A percentile compares a stretch with the other conserved stretches of the same genome.
Conservation (phyloP, 1,284 basidiomycete genomes). For the Xerocomus minutiporus region DNA sequence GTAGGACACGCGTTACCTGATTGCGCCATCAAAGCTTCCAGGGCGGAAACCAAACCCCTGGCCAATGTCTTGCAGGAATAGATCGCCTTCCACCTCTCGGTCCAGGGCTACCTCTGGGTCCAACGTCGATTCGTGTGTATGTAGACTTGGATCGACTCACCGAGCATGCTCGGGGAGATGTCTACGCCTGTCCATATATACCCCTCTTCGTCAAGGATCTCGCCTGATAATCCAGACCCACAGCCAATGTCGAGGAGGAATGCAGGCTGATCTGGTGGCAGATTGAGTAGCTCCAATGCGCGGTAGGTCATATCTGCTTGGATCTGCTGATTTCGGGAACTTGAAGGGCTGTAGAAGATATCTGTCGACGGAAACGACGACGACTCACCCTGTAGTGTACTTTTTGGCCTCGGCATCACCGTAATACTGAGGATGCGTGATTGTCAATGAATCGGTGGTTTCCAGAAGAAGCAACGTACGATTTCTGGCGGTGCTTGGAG, state of each 20-base stretch:
- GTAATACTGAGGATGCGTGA: slow-evolving; percentile 70
- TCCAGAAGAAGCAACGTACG: slow-evolving; percentile 41
- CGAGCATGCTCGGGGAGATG: slow-evolving; percentile 95
- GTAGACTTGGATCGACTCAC: slow-evolving; percentile 41
- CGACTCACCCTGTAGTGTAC: slow-evolving; percentile 87
- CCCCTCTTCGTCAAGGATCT: slow-evolving; percentile 93
- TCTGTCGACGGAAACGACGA: neutral
- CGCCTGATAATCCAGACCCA: slow-evolving; percentile 96
- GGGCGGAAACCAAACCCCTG: slow-evolving; percentile 94
- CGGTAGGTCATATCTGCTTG: slow-evolving; percentile 98
- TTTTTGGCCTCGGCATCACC: slow-evolving; percentile 93
- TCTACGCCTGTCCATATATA: slow-evolving; percentile 95
- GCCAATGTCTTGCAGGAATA: slow-evolving; percentile 90
- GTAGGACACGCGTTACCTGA: slow-evolving; percentile 59
- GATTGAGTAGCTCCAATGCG: slow-evolving; percentile 85
- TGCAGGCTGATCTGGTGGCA: slow-evolving; percentile 73
- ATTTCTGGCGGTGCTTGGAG: slow-evolving; percentile 95
- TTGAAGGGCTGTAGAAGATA: slow-evolving; percentile 31
- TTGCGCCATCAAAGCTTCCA: slow-evolving; percentile 96
- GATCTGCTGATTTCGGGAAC: slow-evolving; percentile 93
- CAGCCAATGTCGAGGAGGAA: slow-evolving; percentile 96
- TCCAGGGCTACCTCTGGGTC: slow-evolving; percentile 85
- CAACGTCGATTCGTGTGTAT: neutral
- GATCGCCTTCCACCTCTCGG: slow-evolving; percentile 88
- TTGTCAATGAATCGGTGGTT: slow-evolving; percentile 13